Evolutionary conservation across 108 stramenopile genomes (phyloP), one percentile per base, ranked within the genome.

Genomic region (Fragilaria radians): DNA sequence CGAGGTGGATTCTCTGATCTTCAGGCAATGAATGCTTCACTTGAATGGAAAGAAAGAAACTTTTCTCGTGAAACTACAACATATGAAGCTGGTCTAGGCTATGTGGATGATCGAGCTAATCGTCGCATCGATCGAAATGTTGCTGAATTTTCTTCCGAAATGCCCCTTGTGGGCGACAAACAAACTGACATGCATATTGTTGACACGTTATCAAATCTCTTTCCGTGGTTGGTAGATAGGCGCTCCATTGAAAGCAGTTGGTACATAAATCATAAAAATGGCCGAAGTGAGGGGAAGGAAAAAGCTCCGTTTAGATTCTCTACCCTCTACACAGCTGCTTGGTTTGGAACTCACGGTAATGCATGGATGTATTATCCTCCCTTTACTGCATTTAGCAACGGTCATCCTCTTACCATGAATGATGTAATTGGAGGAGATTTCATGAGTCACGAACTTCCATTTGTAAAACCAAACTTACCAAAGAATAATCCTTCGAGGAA

Each of bases 211-310:
- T 70, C 68, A n/a, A 36, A 47, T 18, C 4, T 70, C 23, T 63
- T 70, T 9, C 68, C 68, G 4, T 70, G 68, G 68, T 45, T 70
- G 14, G 56, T 70, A n/a, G 68, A 70, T 70, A 62, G 68, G 17
- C 27, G 52, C 24, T 61, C 68, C 14, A 46, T 52, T 18, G 33
- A 30, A 24, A 25, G 45, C 2, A 32, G 11, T 2, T 70, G 68
- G 68, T 57, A 11, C 36, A 42, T 11, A 42, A 7, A n/a, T 0
- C 47, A 65, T 27, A n/a, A 65, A 14, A 65, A 65, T 28, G 63
- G 63, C 19, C 23, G 63, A 9, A 36, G 33, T 11, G 56, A 57
- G 63, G 63, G 63, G 23, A 54, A 28, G 4, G 54, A 31, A 7
- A 42, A 57, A 14, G 63, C 34, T 29, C 63, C 63, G 4, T 65